Base-by-base conservation (phyloP, 495 filamentous ascomycete species). In the Penicillium paradoxum region DNA sequence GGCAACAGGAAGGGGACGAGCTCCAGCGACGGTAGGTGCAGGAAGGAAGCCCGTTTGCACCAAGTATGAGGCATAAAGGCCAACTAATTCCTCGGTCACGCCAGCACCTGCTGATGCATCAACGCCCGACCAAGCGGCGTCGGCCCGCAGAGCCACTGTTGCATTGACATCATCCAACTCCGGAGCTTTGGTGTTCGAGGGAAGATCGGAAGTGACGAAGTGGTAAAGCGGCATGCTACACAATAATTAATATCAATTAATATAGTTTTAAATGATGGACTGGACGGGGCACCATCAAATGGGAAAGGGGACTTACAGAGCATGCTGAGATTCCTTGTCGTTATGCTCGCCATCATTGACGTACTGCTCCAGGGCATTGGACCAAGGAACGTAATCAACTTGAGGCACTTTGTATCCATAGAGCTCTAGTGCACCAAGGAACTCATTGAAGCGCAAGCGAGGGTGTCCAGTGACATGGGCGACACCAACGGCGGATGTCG, bases 391-490 rank as follows among this genome's bases (percentile, higher is more conserved):
- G 66, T 97, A 97, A 39, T 74, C 72, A 7, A 86, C 77, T 62
- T 87, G 80, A 0, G 84, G 82, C 3, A 87, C 80, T 25, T 80
- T 62, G 71, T 91, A 97, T 11, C 91, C 91, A 61, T 90, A 96
- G 6, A 73, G 73, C 60, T 87, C 75, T 4, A 97, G 73, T 0
- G 83, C 76, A 14, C 77, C 78, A 4, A 95, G 75, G 70, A 85
- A 96, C 59, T 88, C 77, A 66, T 85, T 88, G 77, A 91, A 87
- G 17, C 82, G 82, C 27, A 95, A 76, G 21, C 90, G 81, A 1
- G 91, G 91, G 67, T 90, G 88, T 11, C 81, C 80, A 4, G 90
- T 95, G 22, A 92, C 84, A 34, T 95, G 88, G n/a, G 81, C 79
- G 1, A 90, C 85, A 25, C 78, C 77, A 19, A 84, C 71, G 0